Percentiles rank a stretch among this genome's conserved stretches.
These are phyloP conservation scores for Pseudopyricularia cyperi DNA, from an alignment of 2,329 filamentous ascomycete species.

Conservation along the genomic window DNA sequence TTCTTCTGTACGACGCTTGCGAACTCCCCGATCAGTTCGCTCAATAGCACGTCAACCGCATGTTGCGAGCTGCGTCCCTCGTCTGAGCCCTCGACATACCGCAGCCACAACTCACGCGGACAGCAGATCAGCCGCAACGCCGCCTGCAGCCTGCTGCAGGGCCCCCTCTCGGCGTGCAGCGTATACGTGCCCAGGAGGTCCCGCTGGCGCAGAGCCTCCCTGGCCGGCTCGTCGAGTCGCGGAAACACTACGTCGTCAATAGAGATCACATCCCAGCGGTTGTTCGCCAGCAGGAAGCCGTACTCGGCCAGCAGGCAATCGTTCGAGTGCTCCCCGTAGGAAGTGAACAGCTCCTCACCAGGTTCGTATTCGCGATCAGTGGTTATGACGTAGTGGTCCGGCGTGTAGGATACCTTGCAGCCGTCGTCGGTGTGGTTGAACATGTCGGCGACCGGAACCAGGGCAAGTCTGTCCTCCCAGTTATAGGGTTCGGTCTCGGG, in stretches of 20 bases:
- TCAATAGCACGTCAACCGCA: background rate
- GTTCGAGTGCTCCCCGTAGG: slow-evolving; percentile 58
- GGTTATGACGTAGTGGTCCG: slow-evolving; percentile 39
- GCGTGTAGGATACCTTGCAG: slow-evolving; percentile 38
- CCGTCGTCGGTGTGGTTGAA: slow-evolving; percentile 45
- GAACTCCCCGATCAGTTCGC: background rate
- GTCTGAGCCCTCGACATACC: background rate
- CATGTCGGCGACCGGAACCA: slow-evolving; percentile 61
- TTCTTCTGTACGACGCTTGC: background rate
- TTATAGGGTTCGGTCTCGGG: slow-evolving; percentile 27
- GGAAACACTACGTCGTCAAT: slow-evolving; percentile 34
- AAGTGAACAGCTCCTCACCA: slow-evolving; percentile 55
- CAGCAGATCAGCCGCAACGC: slow-evolving; percentile 27
- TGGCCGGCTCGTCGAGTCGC: slow-evolving; percentile 19
- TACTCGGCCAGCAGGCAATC: slow-evolving; percentile 63
- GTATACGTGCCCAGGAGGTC: slow-evolving; percentile 39
- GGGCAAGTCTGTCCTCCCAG: slow-evolving; percentile 48
- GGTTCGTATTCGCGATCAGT: slow-evolving; percentile 33
- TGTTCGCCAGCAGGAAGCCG: slow-evolving; percentile 32
- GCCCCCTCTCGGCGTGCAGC: slow-evolving; percentile 31
- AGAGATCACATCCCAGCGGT: slow-evolving; percentile 36
- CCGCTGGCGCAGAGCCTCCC: slow-evolving; percentile 24
- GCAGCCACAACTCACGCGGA: background rate
- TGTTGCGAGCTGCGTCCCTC: background rate
- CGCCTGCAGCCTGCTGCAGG: slow-evolving; percentile 42